Conservation (phyloP, 139 green algal genomes). For the Chlorella sp. region DNA sequence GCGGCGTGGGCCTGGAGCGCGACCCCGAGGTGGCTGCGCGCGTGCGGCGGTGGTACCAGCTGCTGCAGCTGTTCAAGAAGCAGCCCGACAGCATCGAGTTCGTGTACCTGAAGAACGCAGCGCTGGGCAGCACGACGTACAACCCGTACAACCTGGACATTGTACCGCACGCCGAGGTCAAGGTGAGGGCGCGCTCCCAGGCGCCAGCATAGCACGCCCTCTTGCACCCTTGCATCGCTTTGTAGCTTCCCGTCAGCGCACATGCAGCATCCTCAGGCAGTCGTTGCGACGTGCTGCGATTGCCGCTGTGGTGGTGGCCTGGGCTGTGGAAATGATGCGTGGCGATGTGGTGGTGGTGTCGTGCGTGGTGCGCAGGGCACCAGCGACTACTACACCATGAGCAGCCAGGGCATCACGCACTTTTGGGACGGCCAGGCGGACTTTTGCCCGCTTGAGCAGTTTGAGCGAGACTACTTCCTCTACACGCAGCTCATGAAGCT, state of each 20-base stretch:
- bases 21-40: slow-evolving; percentile 2
- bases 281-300: no score
- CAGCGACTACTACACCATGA: slow-evolving; percentile 52
- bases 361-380: slow-evolving; percentile 14
- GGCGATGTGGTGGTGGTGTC: no score
- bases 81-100: slow-evolving; percentile 33
- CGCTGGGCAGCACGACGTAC: slow-evolving; percentile 12
- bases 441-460: slow-evolving; percentile 51
- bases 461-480: slow-evolving; percentile 58
- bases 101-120: slow-evolving; percentile 37
- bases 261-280: neutral
- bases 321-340: no score
- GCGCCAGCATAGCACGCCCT: neutral
- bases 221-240: neutral
- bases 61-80: slow-evolving; percentile 16
- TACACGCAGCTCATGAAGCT: slow-evolving; percentile 47
- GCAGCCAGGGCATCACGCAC: slow-evolving; percentile 47
- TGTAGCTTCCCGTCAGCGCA: neutral
- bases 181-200: slow-evolving; percentile 13
- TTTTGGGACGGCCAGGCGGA: slow-evolving; percentile 38
- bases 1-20: neutral
- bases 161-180: slow-evolving; percentile 33
- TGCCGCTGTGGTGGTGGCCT: no score
- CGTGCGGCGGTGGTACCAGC: slow-evolving; percentile 14
- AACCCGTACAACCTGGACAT: slow-evolving; percentile 48